Percentiles rank a stretch among this genome's conserved stretches.
phyloP scores from a whole-genome alignment of 2,329 filamentous ascomycete species.

The Colletotrichum magnum region DNA sequence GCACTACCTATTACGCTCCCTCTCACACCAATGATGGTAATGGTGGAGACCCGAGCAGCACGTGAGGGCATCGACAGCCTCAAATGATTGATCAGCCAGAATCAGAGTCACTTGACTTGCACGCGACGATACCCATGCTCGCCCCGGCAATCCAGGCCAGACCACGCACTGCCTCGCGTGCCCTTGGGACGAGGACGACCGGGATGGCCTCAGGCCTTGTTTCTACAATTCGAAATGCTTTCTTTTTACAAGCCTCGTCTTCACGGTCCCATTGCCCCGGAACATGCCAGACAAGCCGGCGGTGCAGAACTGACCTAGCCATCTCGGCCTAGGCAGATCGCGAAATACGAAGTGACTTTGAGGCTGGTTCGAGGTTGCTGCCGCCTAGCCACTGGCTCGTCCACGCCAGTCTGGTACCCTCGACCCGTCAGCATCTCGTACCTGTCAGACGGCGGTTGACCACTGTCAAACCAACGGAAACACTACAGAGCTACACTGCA shows the following conservation, averaged over 20 bases:
- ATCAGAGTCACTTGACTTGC: constrained; percentile 19
- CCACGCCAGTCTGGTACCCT: not conserved
- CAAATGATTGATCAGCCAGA: constrained; percentile 3
- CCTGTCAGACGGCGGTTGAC: constrained; percentile 13
- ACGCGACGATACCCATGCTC: not conserved
- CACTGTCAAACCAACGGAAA: not conserved
- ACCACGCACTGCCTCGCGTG: constrained; percentile 20
- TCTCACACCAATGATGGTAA: not conserved
- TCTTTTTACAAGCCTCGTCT: constrained; percentile 10
- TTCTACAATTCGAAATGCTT: not conserved
- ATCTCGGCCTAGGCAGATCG: constrained; percentile 16
- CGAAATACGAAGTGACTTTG: constrained; percentile 7
- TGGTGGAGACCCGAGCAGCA: not conserved
- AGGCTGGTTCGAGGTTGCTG: not conserved
- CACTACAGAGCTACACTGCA: not conserved
- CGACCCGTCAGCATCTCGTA: not conserved
- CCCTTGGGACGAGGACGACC: not conserved
- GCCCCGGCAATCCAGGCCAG: not conserved
- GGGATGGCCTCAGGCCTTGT: not conserved
- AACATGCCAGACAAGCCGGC: not conserved
- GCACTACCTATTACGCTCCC: not conserved
- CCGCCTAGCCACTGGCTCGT: not conserved
- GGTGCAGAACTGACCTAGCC: constrained; percentile 9
- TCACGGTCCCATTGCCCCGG: not conserved
- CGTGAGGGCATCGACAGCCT: constrained; percentile 33